phyloP scores from a whole-genome alignment of 306 rosid genomes.

The Ormosia semicastrata region DNA sequence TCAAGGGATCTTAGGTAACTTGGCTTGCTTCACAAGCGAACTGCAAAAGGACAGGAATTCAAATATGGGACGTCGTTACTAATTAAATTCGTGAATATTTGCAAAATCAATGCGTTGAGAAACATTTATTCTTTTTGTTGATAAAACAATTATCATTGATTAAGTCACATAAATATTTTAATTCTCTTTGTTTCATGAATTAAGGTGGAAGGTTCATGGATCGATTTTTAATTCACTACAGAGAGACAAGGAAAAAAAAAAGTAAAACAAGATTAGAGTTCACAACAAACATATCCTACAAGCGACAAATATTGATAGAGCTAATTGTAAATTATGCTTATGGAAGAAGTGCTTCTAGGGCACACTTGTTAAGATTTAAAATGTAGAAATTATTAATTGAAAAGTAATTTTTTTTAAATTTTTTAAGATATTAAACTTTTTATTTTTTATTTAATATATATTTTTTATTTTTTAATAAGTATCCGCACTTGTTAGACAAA shows the following conservation, averaged over 20 bases:
- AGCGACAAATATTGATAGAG: background rate
- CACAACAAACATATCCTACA: background rate
- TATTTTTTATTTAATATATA: no score
- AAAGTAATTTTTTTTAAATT: no score
- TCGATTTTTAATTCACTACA: background rate
- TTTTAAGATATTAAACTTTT: no score
- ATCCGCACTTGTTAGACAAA: no score
- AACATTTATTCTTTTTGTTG: slow-evolving; percentile 22
- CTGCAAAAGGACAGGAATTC: slow-evolving; percentile 3
- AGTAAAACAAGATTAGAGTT: background rate
- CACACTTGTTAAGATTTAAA: no score
- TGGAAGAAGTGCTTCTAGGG: background rate
- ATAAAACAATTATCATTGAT: background rate
- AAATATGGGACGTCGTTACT: background rate
- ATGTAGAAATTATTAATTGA: no score
- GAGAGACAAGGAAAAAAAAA: background rate
- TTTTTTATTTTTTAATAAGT: no score
- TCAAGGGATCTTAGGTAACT: slow-evolving; percentile 29
- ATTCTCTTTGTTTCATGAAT: slow-evolving; percentile 11
- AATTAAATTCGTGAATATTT: background rate
- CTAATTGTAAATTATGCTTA: background rate
- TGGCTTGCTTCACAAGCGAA: slow-evolving; percentile 19
- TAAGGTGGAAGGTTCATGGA: slow-evolving; percentile 9
- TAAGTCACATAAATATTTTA: background rate
- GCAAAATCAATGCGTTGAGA: slow-evolving; percentile 18